These are phyloP conservation scores for Chenopodium formosanum DNA, from an alignment of 148 eudicot species.

Conservation along the genomic window DNA sequence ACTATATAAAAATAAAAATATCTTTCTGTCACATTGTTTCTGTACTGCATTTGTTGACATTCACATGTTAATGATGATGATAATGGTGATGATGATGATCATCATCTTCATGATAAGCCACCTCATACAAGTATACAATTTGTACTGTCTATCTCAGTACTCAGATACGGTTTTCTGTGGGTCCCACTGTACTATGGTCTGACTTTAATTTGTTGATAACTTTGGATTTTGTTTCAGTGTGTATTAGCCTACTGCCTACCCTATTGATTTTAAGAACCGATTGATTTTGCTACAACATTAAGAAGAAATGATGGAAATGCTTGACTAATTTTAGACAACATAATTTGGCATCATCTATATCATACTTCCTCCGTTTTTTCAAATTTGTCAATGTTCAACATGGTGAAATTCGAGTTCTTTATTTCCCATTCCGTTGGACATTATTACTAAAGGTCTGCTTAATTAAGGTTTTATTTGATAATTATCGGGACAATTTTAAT, in stretches of 20 bases:
- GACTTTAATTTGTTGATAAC: not conserved
- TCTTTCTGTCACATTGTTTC: not conserved
- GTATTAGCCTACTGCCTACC: not conserved
- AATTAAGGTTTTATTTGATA: too few relatives aligned
- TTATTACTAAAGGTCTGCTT: too few relatives aligned
- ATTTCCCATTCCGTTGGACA: too few relatives aligned
- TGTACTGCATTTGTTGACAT: not conserved
- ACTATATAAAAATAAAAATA: not conserved
- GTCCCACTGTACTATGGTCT: not conserved
- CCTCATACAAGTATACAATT: not conserved
- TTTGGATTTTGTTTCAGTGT: not conserved
- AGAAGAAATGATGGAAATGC: too few relatives aligned
- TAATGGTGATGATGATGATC: not conserved
- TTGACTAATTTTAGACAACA: too few relatives aligned
- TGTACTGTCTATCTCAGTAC: not conserved
- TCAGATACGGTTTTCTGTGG: not conserved
- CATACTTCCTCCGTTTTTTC: too few relatives aligned
- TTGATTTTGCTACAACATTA: not conserved
- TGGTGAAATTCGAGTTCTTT: too few relatives aligned
- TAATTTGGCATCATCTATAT: too few relatives aligned
- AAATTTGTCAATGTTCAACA: too few relatives aligned
- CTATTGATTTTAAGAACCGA: not conserved
- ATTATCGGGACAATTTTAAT: too few relatives aligned
- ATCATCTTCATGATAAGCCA: not conserved
- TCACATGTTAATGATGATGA: not conserved